Evolutionary conservation across 139 green algal genomes (phyloP).

Genomic region (Chlorella sorokiniana): DNA sequence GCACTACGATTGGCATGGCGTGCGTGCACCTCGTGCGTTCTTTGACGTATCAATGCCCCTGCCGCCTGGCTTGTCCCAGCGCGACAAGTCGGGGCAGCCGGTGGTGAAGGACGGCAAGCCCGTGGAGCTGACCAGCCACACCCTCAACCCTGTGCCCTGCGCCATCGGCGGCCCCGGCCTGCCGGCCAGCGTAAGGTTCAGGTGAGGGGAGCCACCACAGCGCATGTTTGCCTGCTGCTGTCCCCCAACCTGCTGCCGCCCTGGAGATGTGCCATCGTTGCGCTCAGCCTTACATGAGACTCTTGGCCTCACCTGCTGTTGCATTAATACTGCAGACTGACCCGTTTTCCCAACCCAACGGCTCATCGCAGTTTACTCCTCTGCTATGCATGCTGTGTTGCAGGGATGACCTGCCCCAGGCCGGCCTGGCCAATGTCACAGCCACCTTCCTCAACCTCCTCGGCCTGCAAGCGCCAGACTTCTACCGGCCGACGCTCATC

Average conservation of each 20-base stretch:
- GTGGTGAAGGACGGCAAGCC: constrained; percentile 55
- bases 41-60: not conserved
- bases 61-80: constrained; percentile 9
- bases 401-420: constrained; percentile 53
- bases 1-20: not conserved
- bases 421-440: constrained; percentile 74
- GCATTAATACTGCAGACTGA: too few species aligned
- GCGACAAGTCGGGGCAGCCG: constrained; percentile 53
- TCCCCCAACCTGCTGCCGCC: too few species aligned
- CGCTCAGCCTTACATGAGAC: too few species aligned
- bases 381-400: not conserved
- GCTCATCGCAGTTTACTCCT: too few species aligned
- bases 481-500: constrained; percentile 25
- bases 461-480: constrained; percentile 51
- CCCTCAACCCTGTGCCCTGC: constrained; percentile 66
- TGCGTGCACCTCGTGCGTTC: not conserved
- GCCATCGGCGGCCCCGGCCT: constrained; percentile 70
- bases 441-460: constrained; percentile 77
- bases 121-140: constrained; percentile 72
- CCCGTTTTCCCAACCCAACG: too few species aligned
- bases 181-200: constrained; percentile 55
- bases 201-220: not conserved
- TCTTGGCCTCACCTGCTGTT: too few species aligned
- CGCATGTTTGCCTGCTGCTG: not conserved
- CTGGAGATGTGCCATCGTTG: too few species aligned